Base-by-base conservation (phyloP, 2,329 filamentous ascomycete genomes). In the Botrytis cinerea region DNA sequence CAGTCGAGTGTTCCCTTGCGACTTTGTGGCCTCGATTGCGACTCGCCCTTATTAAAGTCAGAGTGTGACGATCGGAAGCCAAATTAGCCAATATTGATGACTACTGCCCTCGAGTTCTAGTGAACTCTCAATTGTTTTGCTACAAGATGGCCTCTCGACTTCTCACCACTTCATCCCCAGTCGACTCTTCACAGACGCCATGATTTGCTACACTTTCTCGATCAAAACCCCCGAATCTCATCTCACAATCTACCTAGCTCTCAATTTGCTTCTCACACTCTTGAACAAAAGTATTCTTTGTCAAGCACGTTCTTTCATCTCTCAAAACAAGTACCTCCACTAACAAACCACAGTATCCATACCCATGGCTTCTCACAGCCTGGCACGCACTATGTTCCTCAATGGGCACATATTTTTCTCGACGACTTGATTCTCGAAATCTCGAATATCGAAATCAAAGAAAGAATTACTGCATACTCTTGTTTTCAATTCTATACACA, bases 401-500 rank as follows among this genome's bases (percentile, higher is more conserved):
- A 35, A 75, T 86, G n/a, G 89, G 89, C 73, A 89, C 87, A 74
- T 86, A 84, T 73, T 78, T 82, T 73, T 85, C 90, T 78, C 82
- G 88, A 77, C 82, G 80, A 84, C 73, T 87, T 87, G 70, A 83
- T 90, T 78, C 84, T 90, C 78, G 84, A 84, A 77, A 82, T 88
- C 70, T 86, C 87, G 18, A 83, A 84, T 73, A 82, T 90, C 57
- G 84, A 84, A 5, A 83, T 83, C 45, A 84, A 84, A 45, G 87
- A 90, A 79, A 86, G 88, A 79, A 80, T 88, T 60, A 84, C 85
- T n/a, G 84, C 90, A 59, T 81, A 16, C 38, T 88, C 46, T 84
- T 86, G 64, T 90, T 90, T 80, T 90, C 88, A 51, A 83, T 86
- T 59, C 84, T 90, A 12, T 90, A 89, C 81, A 90, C 88, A 25